Evolutionary conservation across 176 grass and related monocot genomes (phyloP), one percentile per base, ranked within the genome.

Genomic region (Musa schizocarpa): DNA sequence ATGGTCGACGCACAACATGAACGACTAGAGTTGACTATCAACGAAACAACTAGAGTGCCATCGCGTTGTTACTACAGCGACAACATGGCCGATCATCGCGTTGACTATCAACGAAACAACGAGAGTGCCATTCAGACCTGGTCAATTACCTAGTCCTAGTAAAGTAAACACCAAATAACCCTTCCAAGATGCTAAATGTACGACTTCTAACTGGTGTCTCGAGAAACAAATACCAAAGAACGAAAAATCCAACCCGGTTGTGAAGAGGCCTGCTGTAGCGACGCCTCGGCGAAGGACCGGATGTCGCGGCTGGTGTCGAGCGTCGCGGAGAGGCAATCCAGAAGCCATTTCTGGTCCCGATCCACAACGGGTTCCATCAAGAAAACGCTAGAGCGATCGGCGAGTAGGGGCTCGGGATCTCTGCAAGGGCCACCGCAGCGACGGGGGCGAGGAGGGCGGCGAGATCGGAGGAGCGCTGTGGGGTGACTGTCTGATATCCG

Each of bases 221-320:
- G 52, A 50, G 19, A 52, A 59, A 52, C 56, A 63, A 26, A 26
- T 50, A 72, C 3, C 72, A 48, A n/a, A n/a, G 1, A n/a, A 52
- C 0, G 16, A 54, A 76, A 66, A 17, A 50, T 2, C 79, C 11
- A 53, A 97, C 94, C 94, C 52, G 88, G 86, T 11, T 87, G 90
- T 21, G 85, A 68, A 13, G 94, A 85, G 52, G 94, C 94, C 79
- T 93, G 94, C 74, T 87, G 78, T 73, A 97, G 81, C 17, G 90
- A 97, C 81, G 92, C 87, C 87, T 97, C 94, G 23, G 94, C 94
- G 75, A 84, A 91, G 90, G 86, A 85, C 34, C 94, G 83, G 80
- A 91, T 84, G 19, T 93, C 90, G 79, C 85, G 88, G 58, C 80
- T 85, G 24, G 90, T 97, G 72, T 97, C 88, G 25, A 97, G 88